These are phyloP conservation scores for Colletotrichum limetticola DNA, from an alignment of 2,329 filamentous ascomycete species.

Conservation along the genomic window DNA sequence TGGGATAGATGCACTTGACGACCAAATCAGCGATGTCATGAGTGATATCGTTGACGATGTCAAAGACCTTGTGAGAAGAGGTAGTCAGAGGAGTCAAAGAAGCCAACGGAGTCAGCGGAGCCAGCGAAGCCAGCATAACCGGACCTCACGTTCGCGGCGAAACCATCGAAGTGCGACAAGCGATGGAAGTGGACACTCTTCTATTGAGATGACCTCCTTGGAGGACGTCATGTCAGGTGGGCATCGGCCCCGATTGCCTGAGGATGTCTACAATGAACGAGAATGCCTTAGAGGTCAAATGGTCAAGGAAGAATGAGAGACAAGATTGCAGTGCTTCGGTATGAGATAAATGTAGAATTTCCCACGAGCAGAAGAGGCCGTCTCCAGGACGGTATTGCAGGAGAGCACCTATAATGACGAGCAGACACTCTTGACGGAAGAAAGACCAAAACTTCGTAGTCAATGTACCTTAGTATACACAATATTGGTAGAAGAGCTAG, in stretches of 20 bases:
- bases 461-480: conserved; percentile 15
- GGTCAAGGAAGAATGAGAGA: conserved; percentile 45
- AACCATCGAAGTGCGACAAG: conserved; percentile 29
- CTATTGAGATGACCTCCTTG: conserved; percentile 44
- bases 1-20: conserved; percentile 49
- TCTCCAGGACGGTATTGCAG: not conserved
- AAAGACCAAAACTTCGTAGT: not conserved
- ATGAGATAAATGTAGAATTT: conserved; percentile 13
- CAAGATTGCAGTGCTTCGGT: not conserved
- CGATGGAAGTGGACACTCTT: conserved; percentile 33
- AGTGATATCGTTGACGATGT: conserved; percentile 47
- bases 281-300: conserved; percentile 51
- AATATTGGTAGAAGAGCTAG: not conserved
- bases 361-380: not conserved
- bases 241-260: conserved; percentile 36
- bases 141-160: conserved; percentile 5
- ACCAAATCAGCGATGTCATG: conserved; percentile 48
- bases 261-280: conserved; percentile 42
- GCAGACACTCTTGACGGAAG: not conserved
- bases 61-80: conserved; percentile 40
- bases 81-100: conserved; percentile 19
- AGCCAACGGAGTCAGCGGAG: conserved; percentile 3
- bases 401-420: not conserved
- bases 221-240: conserved; percentile 35
- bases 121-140: not conserved